Conservation (phyloP, 2,329 filamentous ascomycete species). For the Cryphonectria japonica region DNA sequence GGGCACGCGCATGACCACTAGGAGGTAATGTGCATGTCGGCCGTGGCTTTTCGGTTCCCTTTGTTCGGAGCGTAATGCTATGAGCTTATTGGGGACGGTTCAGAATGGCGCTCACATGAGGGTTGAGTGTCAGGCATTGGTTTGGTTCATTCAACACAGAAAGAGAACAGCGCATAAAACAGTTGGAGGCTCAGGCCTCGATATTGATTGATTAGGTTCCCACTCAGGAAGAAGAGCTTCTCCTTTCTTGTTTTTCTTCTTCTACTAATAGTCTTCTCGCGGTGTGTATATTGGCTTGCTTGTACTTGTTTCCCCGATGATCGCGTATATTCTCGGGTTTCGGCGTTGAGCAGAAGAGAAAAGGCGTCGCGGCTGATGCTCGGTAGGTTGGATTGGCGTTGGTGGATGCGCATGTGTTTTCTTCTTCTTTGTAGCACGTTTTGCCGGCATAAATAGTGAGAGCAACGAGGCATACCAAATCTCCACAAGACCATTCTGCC, state of each 20-base stretch:
- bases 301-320: not conserved
- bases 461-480: not conserved
- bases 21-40: not conserved
- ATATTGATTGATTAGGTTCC: not conserved
- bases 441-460: not conserved
- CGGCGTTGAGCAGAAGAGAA: constrained; percentile 3
- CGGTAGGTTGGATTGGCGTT: not conserved
- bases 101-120: not conserved
- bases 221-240: not conserved
- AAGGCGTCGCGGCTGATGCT: not conserved
- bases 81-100: not conserved
- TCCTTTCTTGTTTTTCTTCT: not conserved
- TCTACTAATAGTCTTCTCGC: not conserved
- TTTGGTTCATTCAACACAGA: not conserved
- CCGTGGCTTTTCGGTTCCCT: constrained; percentile 21
- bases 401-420: not conserved
- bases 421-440: not conserved
- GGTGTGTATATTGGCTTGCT: not conserved
- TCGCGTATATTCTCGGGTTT: not conserved
- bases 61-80: constrained; percentile 16
- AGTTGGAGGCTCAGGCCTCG: not conserved
- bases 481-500: not conserved
- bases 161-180: not conserved
- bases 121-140: not conserved
- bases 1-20: constrained; percentile 41